A percentile compares a stretch with the other conserved stretches of the same genome.
Conservation (phyloP, 2,329 filamentous ascomycete species). For the Colletotrichum musae region DNA sequence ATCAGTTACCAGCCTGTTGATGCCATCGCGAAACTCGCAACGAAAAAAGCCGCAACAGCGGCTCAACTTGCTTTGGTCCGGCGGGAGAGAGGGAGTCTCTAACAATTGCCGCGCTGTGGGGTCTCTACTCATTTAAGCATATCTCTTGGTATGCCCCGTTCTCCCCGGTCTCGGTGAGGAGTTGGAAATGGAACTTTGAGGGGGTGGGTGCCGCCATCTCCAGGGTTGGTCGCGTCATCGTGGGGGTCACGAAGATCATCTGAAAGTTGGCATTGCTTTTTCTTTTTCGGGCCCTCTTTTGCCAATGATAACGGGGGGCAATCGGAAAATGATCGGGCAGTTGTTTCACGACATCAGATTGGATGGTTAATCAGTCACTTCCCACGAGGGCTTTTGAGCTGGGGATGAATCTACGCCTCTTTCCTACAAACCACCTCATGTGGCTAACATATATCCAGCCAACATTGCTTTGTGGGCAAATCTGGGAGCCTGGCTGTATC, state of each 20-base stretch:
- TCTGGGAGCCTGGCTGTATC: neutral
- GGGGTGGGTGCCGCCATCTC: slow-evolving; percentile 21
- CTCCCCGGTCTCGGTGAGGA: neutral
- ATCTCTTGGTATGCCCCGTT: neutral
- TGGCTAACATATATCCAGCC: too few species aligned
- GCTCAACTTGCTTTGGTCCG: too few species aligned
- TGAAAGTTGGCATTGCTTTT: too few species aligned
- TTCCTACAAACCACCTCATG: too few species aligned
- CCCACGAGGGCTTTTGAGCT: neutral
- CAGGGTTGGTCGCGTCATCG: slow-evolving; percentile 17
- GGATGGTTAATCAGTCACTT: too few species aligned
- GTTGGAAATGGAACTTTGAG: neutral
- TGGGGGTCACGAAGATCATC: neutral
- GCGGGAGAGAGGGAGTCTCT: neutral
- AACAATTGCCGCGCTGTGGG: neutral
- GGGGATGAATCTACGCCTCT: too few species aligned
- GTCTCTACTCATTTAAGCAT: neutral
- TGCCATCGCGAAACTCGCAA: neutral
- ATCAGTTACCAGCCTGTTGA: neutral
- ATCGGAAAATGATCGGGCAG: too few species aligned
- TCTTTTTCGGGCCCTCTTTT: too few species aligned
- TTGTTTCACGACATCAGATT: too few species aligned
- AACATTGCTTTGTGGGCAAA: neutral
- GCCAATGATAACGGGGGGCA: too few species aligned
- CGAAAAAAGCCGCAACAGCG: neutral